These are phyloP conservation scores for Leishmania tarentolae DNA, from an alignment of 208 protist species.

Conservation along the genomic window DNA sequence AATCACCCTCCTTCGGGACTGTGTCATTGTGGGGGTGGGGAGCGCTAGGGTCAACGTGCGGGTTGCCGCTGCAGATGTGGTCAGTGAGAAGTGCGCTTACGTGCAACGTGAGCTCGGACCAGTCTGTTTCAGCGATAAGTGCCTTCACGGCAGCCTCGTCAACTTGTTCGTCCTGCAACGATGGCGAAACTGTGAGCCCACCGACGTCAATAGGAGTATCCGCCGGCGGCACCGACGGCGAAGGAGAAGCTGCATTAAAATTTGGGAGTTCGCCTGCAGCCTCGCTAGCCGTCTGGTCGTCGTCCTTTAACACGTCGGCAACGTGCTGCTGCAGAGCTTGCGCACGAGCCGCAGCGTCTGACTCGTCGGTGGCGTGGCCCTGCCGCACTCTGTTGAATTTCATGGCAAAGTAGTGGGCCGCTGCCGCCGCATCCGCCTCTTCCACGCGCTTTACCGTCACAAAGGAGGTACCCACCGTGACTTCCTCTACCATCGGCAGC, in stretches of 20 bases:
- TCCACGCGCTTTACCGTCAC: constrained; percentile 84
- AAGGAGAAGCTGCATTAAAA: background rate
- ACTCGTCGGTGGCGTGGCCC: constrained; percentile 18
- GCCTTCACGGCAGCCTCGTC: constrained; percentile 59
- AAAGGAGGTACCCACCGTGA: constrained; percentile 75
- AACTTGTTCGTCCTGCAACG: constrained; percentile 39
- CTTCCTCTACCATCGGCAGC: constrained; percentile 90
- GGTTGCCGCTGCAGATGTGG: constrained; percentile 75
- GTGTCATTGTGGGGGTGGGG: constrained; percentile 90
- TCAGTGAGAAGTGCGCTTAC: constrained; percentile 86
- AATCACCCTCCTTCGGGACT: constrained; percentile 72
- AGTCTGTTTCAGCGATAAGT: constrained; percentile 69
- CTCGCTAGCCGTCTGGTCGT: too few relatives aligned
- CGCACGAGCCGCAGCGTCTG: constrained; percentile 48
- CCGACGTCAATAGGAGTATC: constrained; percentile 38
- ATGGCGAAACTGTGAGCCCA: constrained; percentile 40
- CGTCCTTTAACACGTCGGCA: constrained; percentile 26
- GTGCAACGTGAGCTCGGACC: constrained; percentile 83
- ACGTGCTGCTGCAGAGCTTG: constrained; percentile 58
- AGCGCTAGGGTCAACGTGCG: constrained; percentile 71
- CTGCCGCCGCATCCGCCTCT: constrained; percentile 52
- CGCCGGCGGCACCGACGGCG: background rate
- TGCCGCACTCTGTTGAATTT: constrained; percentile 42
- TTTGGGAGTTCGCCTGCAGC: too few relatives aligned
- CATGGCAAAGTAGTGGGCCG: constrained; percentile 67